Evolutionary conservation across 2,329 filamentous ascomycete genomes (phyloP), one percentile per base, ranked within the genome.

Genomic region (Neofusicoccum ribis): DNA sequence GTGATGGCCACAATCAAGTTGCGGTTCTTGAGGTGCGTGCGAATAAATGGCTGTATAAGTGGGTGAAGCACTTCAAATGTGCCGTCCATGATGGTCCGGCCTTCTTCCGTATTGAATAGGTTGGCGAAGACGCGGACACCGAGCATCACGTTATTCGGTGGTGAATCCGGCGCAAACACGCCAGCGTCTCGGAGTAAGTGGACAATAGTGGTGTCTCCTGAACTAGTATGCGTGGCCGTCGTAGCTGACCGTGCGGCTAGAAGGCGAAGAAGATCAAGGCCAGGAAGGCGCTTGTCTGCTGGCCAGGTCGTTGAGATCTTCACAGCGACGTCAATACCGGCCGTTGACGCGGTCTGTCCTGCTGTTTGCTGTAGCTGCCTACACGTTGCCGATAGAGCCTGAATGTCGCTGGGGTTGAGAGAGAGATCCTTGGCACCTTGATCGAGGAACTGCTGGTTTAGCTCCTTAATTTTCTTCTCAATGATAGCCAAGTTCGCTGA

Each of bases 81-180:
- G 20, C 80, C 80, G 12, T 86, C 84, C 5, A 88, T 86, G 43
- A 80, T 70, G 5, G 77, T 70, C 3, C 91, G 87, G 15, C 95
- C 95, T 65, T 89, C 83, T 0, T 86, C 80, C 0, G 91, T 91
- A 67, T 87, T 85, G 73, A 97, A 97, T 7, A 97, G 81, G 71
- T 99, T 99, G 36, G 88, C 89, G 56, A 98, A 83, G 14, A 89
- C 86, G 3, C 95, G 90, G 12, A 92, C 83, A 0, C 90, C 89
- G 83, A 99, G 91, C 89, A 98, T 97, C 11, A 88, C 86, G 69
- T 92, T 92, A 77, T 97, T 97, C 43, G 88, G 88, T 0, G 90
- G 82, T 2, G 86, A 83, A 0, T 84, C 79, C 4, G 79, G 76
- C 8, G 87, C 84, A 62, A 89, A 87, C 1, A 88, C 82, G 0